Conservation (phyloP, 1,139 yeast species). For the Hemisphaericaspora lyxosophila region DNA sequence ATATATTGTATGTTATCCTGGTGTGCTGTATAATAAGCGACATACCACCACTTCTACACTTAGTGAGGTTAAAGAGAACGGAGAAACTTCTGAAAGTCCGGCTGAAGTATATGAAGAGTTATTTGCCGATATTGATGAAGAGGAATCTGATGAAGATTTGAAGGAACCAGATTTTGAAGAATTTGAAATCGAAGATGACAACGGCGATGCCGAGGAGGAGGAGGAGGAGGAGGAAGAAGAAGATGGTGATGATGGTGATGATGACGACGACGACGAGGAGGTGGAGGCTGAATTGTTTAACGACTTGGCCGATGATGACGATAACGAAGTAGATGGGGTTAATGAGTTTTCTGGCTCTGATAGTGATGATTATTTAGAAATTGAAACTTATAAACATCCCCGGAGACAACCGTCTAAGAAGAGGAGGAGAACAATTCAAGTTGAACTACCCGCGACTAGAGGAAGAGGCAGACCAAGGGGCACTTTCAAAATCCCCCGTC, state of each 20-base stretch:
- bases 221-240: slow-evolving; percentile 14
- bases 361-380: background rate
- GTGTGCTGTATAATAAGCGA: slow-evolving; percentile 15
- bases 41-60: background rate
- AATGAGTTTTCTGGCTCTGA: slow-evolving; percentile 5
- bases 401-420: slow-evolving; percentile 2
- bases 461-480: slow-evolving; percentile 17
- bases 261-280: slow-evolving; percentile 12
- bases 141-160: slow-evolving; percentile 7
- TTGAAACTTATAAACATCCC: background rate
- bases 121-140: slow-evolving; percentile 9
- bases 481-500: slow-evolving; percentile 12
- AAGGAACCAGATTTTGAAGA: background rate
- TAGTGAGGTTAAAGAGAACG: slow-evolving; percentile 13
- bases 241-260: slow-evolving; percentile 11
- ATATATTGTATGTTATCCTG: slow-evolving; percentile 35
- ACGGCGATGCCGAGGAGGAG: slow-evolving; percentile 14
- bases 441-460: slow-evolving; percentile 9
- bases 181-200: slow-evolving; percentile 11
- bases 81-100: slow-evolving; percentile 13
- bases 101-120: slow-evolving; percentile 14
- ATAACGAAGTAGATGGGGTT: slow-evolving; percentile 6
- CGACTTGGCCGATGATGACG: slow-evolving; percentile 7
- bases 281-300: too few species aligned
- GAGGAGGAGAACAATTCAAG: slow-evolving; percentile 13